These are phyloP conservation scores for Cordyceps tenuipes DNA, from an alignment of 2,329 filamentous ascomycete species.

Conservation along the genomic window DNA sequence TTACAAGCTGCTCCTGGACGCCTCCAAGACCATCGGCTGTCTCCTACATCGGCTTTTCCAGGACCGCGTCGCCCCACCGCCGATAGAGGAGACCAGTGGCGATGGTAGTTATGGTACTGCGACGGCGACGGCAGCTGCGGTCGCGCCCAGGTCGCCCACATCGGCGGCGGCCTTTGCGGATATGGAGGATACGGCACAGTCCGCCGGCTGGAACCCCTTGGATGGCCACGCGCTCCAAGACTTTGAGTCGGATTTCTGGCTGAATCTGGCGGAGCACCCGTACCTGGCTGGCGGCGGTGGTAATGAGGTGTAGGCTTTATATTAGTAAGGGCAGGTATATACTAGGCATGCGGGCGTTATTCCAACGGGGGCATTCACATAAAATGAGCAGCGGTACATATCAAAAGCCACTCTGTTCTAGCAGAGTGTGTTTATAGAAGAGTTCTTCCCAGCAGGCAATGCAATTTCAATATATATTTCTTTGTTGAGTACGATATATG, in stretches of 20 bases:
- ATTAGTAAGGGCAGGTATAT: not conserved
- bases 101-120: not conserved
- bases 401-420: not conserved
- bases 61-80: constrained; percentile 1
- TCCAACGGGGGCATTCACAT: no score
- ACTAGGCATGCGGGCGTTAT: not conserved
- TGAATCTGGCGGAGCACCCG: constrained; percentile 10
- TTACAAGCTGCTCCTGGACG: constrained; percentile 16
- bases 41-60: constrained; percentile 7
- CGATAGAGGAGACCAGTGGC: not conserved
- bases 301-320: not conserved
- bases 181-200: not conserved
- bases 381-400: no score
- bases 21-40: constrained; percentile 15
- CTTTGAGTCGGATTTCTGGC: constrained; percentile 12
- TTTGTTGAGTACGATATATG: not conserved
- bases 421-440: not conserved
- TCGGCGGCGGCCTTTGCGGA: not conserved
- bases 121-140: not conserved
- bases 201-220: constrained; percentile 6
- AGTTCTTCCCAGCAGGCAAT: not conserved
- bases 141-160: not conserved
- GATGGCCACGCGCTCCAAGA: constrained; percentile 9
- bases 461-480: not conserved
- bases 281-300: constrained; percentile 1